phyloP scores from a whole-genome alignment of 345 rosid species.

The Gossypium turneri region DNA sequence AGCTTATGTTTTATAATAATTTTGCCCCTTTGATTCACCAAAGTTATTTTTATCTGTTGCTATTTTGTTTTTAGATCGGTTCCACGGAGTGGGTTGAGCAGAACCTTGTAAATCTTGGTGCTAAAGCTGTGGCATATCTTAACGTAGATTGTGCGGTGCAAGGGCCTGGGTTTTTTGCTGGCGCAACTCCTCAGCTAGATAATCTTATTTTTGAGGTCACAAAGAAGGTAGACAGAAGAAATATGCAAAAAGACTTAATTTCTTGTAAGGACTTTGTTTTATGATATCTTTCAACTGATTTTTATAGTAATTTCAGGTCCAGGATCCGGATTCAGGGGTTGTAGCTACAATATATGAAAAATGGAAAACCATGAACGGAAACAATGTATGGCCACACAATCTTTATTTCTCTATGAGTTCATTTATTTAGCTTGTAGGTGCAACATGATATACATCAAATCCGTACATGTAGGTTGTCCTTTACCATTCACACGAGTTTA shows the following conservation, averaged over 20 bases:
- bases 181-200: constrained; percentile 89
- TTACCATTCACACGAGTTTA: background rate
- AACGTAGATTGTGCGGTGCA: constrained; percentile 99
- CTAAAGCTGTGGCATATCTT: constrained; percentile 83
- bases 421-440: background rate
- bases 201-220: constrained; percentile 63
- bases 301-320: constrained; percentile 41
- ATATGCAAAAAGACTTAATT: background rate
- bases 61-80: constrained; percentile 48
- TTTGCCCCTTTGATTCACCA: background rate
- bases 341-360: constrained; percentile 51
- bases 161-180: constrained; percentile 83
- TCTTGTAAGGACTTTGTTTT: constrained; percentile 8
- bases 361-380: constrained; percentile 48
- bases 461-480: background rate
- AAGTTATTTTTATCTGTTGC: background rate
- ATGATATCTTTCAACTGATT: background rate
- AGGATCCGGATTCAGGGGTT: constrained; percentile 65
- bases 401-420: constrained; percentile 2
- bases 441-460: background rate
- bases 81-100: constrained; percentile 99
- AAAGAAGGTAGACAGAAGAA: constrained; percentile 47
- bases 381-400: constrained; percentile 31
- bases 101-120: constrained; percentile 71
- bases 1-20: background rate